Percentiles rank a stretch among this genome's conserved stretches.
phyloP scores from a whole-genome alignment of 345 rosid species.

The Cardamine resedifolia region DNA sequence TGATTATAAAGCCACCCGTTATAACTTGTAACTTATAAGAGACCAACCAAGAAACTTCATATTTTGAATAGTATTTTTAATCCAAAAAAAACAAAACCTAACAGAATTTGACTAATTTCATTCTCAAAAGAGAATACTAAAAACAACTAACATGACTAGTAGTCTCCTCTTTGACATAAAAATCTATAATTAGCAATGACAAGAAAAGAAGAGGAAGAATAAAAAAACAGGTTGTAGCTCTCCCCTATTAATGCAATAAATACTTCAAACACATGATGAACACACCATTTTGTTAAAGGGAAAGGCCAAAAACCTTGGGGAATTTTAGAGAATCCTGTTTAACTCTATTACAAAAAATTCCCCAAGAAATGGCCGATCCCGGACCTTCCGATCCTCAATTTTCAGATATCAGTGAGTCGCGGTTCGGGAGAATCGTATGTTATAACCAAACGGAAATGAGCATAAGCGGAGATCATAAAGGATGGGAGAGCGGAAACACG shows the following conservation, averaged over 20 bases:
- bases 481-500: slow-evolving; percentile 1
- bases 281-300: not conserved
- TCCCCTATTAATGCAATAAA: slow-evolving; percentile 30
- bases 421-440: slow-evolving; percentile 27
- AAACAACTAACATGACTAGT: slow-evolving; percentile 3
- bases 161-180: not conserved
- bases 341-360: not conserved
- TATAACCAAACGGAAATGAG: not conserved
- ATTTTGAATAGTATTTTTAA: not conserved
- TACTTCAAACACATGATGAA: not conserved
- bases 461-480: not conserved
- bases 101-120: slow-evolving; percentile 24
- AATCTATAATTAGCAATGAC: slow-evolving; percentile 28
- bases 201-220: not conserved
- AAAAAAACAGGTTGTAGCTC: not conserved
- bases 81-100: not conserved
- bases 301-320: slow-evolving; percentile 3
- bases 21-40: too few relatives aligned
- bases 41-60: not conserved
- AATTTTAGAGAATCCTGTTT: not conserved
- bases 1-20: not conserved
- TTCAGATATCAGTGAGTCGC: not conserved
- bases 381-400: too few relatives aligned
- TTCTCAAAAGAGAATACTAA: not conserved
- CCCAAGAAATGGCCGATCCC: not conserved